phyloP scores from a whole-genome alignment of 176 grass and related monocot genomes.

The Melocanna baccifera region DNA sequence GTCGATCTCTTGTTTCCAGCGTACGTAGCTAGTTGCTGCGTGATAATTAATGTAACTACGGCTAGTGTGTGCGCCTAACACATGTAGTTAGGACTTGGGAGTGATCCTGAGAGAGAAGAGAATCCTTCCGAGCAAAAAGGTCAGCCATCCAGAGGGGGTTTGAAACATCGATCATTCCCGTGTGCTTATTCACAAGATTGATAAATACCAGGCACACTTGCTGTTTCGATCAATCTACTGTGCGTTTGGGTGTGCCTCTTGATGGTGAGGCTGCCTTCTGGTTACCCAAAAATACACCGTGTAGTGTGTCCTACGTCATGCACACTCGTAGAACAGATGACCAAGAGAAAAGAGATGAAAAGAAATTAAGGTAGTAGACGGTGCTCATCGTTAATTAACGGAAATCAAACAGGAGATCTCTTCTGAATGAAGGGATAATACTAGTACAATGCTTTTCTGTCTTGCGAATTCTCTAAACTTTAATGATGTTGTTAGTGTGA shows the following conservation, averaged over 20 bases:
- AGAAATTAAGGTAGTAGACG: neutral
- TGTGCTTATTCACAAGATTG: neutral
- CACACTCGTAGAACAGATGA: neutral
- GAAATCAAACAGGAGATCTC: neutral
- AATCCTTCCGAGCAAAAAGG: constrained; percentile 13
- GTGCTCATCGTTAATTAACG: neutral
- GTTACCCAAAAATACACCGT: neutral
- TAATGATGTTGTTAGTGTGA: constrained; percentile 22
- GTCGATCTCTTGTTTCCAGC: neutral
- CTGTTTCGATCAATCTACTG: too few species aligned
- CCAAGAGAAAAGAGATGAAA: neutral
- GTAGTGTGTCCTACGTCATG: neutral
- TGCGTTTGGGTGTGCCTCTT: too few species aligned
- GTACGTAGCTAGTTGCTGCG: neutral
- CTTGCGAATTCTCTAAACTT: neutral
- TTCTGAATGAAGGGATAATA: neutral
- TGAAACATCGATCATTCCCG: neutral
- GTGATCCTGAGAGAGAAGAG: neutral
- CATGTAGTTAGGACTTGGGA: neutral
- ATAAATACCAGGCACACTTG: too few species aligned
- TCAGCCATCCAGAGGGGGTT: constrained; percentile 26
- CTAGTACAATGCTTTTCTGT: neutral
- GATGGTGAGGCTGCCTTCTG: neutral
- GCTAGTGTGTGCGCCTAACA: constrained; percentile 21
- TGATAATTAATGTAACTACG: neutral